Evolutionary conservation across 306 rosid species (phyloP), one percentile per base, ranked within the genome.

Genomic region (Pueraria montana): DNA sequence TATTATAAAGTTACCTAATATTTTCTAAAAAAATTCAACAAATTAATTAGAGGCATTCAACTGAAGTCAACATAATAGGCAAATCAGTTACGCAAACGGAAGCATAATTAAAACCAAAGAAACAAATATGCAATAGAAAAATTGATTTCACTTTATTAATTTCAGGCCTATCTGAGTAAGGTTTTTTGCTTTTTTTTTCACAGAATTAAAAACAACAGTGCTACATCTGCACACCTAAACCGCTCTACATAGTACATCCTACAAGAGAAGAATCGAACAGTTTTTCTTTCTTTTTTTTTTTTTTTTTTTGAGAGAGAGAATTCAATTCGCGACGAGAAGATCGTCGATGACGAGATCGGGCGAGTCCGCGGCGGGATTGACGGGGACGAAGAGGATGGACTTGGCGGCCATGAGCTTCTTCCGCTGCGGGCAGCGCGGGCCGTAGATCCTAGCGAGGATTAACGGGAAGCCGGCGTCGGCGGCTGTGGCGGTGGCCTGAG

Each of bases 351-450:
- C 78, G 21, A 88, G 90, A 85, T 94, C 98, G 3, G 90, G 59
- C 1, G 89, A 80, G 52, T 87, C 96, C 10, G 85, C 63, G 0
- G 74, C 78, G 1, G 92, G 85, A 80, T 38, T 87, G 4, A 88
- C 46, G 0, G 89, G 91, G 3, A 87, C 45, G 48, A 86, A 85
- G 84, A 90, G 17, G 61, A 90, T 89, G 0, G 93, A 87, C 89
- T 90, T 93, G 0, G 92, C 73, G 0, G 98, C 91, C 76, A 88
- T 77, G 27, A 94, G 92, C 80, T 89, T 94, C 95, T 94, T 94
- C 73, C 97, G 72, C 87, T 89, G 93, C 2, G 90, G 93, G 10
- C 87, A 94, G 0, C 91, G 87, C 0, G 98, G 97, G 1, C 95
- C 93, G 61, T 78, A 84, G 83, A 87, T 65, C 81, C 89, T 72